These are phyloP conservation scores for Oxyria digyna DNA, from an alignment of 148 eudicot genomes.

Conservation along the genomic window DNA sequence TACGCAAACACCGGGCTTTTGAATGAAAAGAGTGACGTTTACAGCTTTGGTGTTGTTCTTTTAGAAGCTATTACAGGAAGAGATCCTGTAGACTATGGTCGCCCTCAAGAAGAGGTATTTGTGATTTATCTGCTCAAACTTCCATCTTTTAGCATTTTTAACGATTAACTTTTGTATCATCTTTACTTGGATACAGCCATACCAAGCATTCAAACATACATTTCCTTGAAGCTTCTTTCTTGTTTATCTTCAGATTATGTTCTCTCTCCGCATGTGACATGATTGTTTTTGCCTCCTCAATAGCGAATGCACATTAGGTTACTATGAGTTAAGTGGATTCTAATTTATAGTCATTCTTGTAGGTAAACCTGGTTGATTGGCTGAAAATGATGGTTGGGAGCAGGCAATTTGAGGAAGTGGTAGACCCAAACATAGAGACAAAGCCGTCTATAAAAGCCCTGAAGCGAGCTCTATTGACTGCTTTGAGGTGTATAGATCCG, in stretches of 20 bases:
- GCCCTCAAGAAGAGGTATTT: conserved; percentile 49
- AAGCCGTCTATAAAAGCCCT: conserved; percentile 55
- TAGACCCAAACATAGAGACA: conserved; percentile 48
- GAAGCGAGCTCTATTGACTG: conserved; percentile 56
- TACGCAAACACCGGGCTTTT: conserved; percentile 68
- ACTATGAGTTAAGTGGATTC: background rate
- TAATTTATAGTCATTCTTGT: conserved; percentile 4
- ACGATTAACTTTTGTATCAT: background rate
- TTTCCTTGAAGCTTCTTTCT: background rate
- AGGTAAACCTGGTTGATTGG: conserved; percentile 77
- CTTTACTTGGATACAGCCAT: background rate
- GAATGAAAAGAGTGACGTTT: conserved; percentile 72
- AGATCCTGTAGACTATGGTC: conserved; percentile 68
- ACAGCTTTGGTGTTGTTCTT: conserved; percentile 61
- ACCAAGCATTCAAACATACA: background rate
- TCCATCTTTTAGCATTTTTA: background rate
- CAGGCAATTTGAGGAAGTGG: conserved; percentile 68
- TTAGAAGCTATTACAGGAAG: conserved; percentile 63
- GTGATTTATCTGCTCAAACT: background rate
- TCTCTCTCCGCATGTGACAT: no score
- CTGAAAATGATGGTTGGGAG: conserved; percentile 72
- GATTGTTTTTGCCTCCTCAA: background rate
- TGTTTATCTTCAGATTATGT: no score
- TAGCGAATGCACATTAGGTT: background rate
- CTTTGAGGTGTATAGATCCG: conserved; percentile 62